Evolutionary conservation across 768 basidiomycete species (phyloP).

Genomic region (Kwoniella dejecticola): DNA sequence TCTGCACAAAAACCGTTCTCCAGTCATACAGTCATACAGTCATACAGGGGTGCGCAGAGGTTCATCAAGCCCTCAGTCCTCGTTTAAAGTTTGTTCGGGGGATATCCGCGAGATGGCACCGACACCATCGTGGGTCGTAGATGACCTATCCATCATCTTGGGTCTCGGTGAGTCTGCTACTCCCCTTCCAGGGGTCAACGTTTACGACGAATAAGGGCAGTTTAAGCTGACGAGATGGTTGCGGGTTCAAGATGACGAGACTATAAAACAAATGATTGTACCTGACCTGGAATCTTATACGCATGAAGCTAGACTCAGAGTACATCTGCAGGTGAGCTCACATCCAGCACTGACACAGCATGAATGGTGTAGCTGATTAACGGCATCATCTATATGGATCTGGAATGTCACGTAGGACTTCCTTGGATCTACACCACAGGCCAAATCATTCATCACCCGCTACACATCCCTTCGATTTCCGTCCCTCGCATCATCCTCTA

Average conservation of each 20-base stretch:
- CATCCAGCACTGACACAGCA: no score
- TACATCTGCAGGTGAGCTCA: constrained; percentile 45
- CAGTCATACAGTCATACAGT: no score
- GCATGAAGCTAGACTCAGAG: constrained; percentile 31
- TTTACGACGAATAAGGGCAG: neutral
- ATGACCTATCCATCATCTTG: constrained; percentile 29
- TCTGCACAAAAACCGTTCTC: no score
- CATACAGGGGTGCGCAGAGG: no score
- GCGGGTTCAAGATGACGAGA: constrained; percentile 37
- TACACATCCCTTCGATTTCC: constrained; percentile 48
- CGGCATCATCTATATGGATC: no score
- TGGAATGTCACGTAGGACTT: constrained; percentile 51
- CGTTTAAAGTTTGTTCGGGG: neutral
- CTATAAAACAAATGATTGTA: constrained; percentile 44
- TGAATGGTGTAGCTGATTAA: no score
- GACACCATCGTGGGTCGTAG: constrained; percentile 38
- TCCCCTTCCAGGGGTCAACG: no score
- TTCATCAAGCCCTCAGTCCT: no score
- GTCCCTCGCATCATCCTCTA: constrained; percentile 10
- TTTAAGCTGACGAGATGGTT: constrained; percentile 15
- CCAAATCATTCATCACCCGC: constrained; percentile 41
- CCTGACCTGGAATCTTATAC: constrained; percentile 48
- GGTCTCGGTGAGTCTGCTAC: constrained; percentile 44
- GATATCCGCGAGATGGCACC: constrained; percentile 1
- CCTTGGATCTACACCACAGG: constrained; percentile 40